Base-by-base conservation (phyloP, 257 asterid genomes). In the Eucommia ulmoides region DNA sequence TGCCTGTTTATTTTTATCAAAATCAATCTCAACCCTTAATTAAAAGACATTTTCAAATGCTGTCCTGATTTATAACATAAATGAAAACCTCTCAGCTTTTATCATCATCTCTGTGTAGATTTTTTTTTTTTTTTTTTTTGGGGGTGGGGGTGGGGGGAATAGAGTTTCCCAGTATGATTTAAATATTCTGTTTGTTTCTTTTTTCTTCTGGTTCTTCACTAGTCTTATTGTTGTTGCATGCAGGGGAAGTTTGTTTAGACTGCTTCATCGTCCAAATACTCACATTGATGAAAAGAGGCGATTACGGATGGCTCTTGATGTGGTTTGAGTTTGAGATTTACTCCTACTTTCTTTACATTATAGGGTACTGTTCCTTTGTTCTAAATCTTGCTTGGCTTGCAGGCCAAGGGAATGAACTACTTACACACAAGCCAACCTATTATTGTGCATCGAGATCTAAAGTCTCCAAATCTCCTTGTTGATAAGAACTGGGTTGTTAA, bases 361-460 rank as follows among this genome's bases (percentile, higher is more conserved):
- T 51, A 20, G 26, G 33, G 42, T 38, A 41, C 69, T 22, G 42
- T 61, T 49, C 52, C 20, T 22, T 47, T 42, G 24, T 29, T 55
- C 19, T 54, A 54, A 22, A 62, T 45, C 9, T 5, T 24, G 50
- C 17, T 20, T 56, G 42, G 74, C 54, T 70, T 69, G 45, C 83
- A 91, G 98, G 98, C 98, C 62, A 86, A 79, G 71, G 98, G 98
- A 55, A 91, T 91, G 98, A 91, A 91, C 65, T 89, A 89, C 74
- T 69, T 89, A 80, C 97, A 89, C 62, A 78, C 88, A 15, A 82
- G 97, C 74, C 63, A 89, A 65, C 97, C 97, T 51, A 62, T 78
- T 60, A 89, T 89, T 52, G 97, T 89, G 49, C 97, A 89, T 71
- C 81, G 97, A 70, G 97, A 89, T 74, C 59, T 89, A 73, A 89